Evolutionary conservation across 805 yeast genomes (phyloP).

Genomic region (Metschnikowia kofuensis): DNA sequence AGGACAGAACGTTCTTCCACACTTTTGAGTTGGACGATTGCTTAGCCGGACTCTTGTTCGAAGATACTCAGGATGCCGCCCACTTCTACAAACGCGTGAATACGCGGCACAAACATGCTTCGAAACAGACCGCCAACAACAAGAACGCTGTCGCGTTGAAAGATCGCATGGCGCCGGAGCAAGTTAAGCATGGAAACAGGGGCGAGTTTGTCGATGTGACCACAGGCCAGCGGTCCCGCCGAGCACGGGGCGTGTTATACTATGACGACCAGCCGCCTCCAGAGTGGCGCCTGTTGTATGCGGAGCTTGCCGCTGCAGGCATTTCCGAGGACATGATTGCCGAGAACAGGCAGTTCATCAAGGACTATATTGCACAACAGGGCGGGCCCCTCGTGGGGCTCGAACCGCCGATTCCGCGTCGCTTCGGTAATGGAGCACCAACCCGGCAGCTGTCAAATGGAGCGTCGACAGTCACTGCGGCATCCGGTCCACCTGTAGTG

Average conservation of each 20-base stretch:
- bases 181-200: constrained; percentile 52
- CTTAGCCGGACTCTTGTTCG: constrained; percentile 80
- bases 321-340: constrained; percentile 88
- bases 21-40: constrained; percentile 92
- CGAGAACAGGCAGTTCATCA: constrained; percentile 78
- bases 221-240: constrained; percentile 54
- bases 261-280: constrained; percentile 80
- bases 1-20: constrained; percentile 93
- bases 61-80: constrained; percentile 83
- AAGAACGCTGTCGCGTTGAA: constrained; percentile 84
- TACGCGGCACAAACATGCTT: constrained; percentile 75
- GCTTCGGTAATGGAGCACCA: constrained; percentile 5
- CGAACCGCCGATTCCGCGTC: constrained; percentile 80
- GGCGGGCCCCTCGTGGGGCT: constrained; percentile 80
- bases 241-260: constrained; percentile 58
- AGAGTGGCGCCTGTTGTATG: constrained; percentile 76
- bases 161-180: constrained; percentile 33
- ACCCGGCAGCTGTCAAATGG: background rate
- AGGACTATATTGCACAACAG: constrained; percentile 67
- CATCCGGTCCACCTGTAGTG: constrained; percentile 1
- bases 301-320: constrained; percentile 72
- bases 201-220: constrained; percentile 53
- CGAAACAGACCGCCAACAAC: constrained; percentile 81
- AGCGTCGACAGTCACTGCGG: background rate
- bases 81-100: constrained; percentile 79